Base-by-base conservation (phyloP, 2,329 filamentous ascomycete species). In the Endoconidiophora polonica region DNA sequence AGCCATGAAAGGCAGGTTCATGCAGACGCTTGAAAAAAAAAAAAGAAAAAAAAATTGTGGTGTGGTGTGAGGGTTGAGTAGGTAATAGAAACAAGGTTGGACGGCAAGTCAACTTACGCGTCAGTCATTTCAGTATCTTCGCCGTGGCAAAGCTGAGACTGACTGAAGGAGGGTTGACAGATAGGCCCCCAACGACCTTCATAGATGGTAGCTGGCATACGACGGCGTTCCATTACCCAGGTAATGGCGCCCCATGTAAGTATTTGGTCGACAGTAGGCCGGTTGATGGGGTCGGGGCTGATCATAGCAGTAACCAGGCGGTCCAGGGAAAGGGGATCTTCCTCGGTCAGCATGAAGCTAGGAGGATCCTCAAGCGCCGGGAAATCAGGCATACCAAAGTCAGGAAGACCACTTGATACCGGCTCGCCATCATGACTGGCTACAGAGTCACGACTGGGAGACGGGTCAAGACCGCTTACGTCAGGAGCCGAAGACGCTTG, bases 161-260 rank as follows among this genome's bases (percentile, higher is more conserved):
- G 39, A 22, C 33, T 26, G 20, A 18, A 5, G 4, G 41, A 36
- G 6, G 33, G 44, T 22, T 53, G 26, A 3, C 44, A 14, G n/a
- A 68, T 80, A 29, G 90, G 90, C 3, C 91, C 91, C 83, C 88
- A 98, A 62, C 86, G 91, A 55, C 91, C 91, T 66, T 98, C 91
- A 58, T 84, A 98, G 48, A 98, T 80, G 0, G 87, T 95, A n/a
- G 91, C 91, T 42, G 87, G 85, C 9, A 87, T 85, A 50, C 83
- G 79, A 50, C 87, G 79, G 55, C 87, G 79, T 46, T 71, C 68
- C 49, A 79, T 75, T 29, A 93, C 82, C 84, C 91, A 98, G 54
- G 73, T 74, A 48, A 94, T 73, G 22, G 86, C 86, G 45, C 80
- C 77, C 1, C 80, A 74, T 43, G 74, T 67, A 44, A 94, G 73